These are phyloP conservation scores for Penicillium vulpinum DNA, from an alignment of 2,329 filamentous ascomycete species.

Conservation along the genomic window DNA sequence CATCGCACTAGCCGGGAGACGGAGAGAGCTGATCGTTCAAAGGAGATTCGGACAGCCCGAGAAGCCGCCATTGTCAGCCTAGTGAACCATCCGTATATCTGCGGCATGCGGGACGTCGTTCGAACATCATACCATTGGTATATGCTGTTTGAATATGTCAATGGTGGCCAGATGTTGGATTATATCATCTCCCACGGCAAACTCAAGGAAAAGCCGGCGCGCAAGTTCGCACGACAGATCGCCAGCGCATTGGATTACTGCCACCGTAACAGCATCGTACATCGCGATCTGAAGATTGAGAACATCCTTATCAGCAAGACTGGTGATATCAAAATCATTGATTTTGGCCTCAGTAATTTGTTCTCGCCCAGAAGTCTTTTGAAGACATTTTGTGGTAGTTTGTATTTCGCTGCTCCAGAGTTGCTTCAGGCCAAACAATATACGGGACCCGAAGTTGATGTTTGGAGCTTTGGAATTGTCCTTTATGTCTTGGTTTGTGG, in stretches of 20 bases:
- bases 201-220: conserved; percentile 95
- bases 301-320: conserved; percentile 99
- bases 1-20: conserved; percentile 70
- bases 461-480: conserved; percentile 99
- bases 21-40: conserved; percentile 90
- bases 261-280: conserved; percentile 96
- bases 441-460: conserved; percentile 92
- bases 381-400: conserved; percentile 95
- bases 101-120: conserved; percentile 90
- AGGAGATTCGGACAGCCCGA: conserved; percentile 90
- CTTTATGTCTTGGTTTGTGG: conserved; percentile 96
- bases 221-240: conserved; percentile 97
- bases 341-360: conserved; percentile 95
- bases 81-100: conserved; percentile 92
- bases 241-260: conserved; percentile 96
- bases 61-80: conserved; percentile 96
- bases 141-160: conserved; percentile 99
- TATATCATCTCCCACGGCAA: conserved; percentile 99
- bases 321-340: conserved; percentile 98
- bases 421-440: conserved; percentile 91
- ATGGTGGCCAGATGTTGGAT: conserved; percentile 98
- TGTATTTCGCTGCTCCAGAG: conserved; percentile 97
- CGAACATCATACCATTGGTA: conserved; percentile 99
- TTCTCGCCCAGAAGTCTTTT: conserved; percentile 82
- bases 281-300: conserved; percentile 96